Percentiles rank a stretch among this genome's conserved stretches.
phyloP scores from a whole-genome alignment of 163 green algal species.

The Prototheca wickerhamii region DNA sequence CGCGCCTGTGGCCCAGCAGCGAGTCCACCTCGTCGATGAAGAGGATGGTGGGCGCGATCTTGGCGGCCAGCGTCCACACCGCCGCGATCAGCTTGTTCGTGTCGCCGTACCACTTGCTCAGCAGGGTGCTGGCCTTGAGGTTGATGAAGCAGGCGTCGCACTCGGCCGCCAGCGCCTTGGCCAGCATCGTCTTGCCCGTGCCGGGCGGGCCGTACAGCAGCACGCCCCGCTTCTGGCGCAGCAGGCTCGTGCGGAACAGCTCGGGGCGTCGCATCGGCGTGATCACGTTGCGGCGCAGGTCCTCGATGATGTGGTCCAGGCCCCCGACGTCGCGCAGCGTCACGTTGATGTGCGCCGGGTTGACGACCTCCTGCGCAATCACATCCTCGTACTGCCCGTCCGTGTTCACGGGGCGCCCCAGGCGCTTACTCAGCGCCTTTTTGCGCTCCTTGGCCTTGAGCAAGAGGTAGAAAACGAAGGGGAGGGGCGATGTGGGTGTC shows the following conservation, averaged over 20 bases:
- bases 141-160: slow-evolving; percentile 75
- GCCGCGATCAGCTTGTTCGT: slow-evolving; percentile 67
- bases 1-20: slow-evolving; percentile 59
- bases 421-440: slow-evolving; percentile 19
- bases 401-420: slow-evolving; percentile 20
- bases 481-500: too few species aligned
- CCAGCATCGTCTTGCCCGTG: slow-evolving; percentile 49
- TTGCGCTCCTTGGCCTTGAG: slow-evolving; percentile 11
- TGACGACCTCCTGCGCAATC: slow-evolving; percentile 65
- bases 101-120: slow-evolving; percentile 82
- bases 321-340: slow-evolving; percentile 56
- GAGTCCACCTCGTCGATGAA: slow-evolving; percentile 63
- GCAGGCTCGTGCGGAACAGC: slow-evolving; percentile 61
- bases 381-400: slow-evolving; percentile 40
- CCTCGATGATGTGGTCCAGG: slow-evolving; percentile 36
- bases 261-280: slow-evolving; percentile 55
- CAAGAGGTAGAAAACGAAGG: too few species aligned
- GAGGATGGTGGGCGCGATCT: slow-evolving; percentile 70
- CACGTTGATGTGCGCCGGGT: slow-evolving; percentile 63
- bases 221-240: slow-evolving; percentile 64
- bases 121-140: slow-evolving; percentile 58
- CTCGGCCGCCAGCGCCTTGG: slow-evolving; percentile 57
- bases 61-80: slow-evolving; percentile 64
- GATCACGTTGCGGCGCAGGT: slow-evolving; percentile 55
- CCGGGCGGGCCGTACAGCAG: slow-evolving; percentile 74